Evolutionary conservation across 2,329 filamentous ascomycete species (phyloP).

Genomic region (Penicillium polonicum): DNA sequence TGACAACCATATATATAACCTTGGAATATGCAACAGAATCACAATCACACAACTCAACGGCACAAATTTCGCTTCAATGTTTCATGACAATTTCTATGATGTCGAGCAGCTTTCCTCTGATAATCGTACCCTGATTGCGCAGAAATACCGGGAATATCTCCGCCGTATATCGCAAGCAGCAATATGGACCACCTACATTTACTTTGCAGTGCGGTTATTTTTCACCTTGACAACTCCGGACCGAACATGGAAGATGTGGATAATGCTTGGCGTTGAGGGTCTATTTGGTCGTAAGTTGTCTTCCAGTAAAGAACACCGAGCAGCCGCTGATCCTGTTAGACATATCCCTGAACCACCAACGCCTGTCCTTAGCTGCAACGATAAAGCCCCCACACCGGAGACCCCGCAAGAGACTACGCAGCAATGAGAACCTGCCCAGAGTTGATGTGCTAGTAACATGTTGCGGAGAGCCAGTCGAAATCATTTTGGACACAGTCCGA

Average conservation of each 20-base stretch:
- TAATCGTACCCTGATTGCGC: constrained; percentile 12
- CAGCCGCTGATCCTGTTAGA: constrained; percentile 9
- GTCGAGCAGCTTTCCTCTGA: constrained; percentile 26
- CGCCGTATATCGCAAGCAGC: constrained; percentile 17
- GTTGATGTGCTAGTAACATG: constrained; percentile 60
- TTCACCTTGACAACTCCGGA: constrained; percentile 8
- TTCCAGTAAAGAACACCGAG: neutral
- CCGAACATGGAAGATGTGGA: constrained; percentile 28
- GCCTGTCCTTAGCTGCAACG: constrained; percentile 23
- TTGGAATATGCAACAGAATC: constrained; percentile 4
- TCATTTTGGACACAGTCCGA: constrained; percentile 58
- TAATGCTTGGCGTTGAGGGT: constrained; percentile 27
- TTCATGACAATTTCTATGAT: constrained; percentile 9
- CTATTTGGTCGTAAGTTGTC: constrained; percentile 25
- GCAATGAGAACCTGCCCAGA: constrained; percentile 48
- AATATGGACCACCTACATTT: constrained; percentile 20
- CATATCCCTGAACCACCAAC: constrained; percentile 25
- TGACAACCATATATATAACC: neutral
- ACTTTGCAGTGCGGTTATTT: constrained; percentile 22
- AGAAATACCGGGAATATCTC: constrained; percentile 20
- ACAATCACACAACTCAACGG: neutral
- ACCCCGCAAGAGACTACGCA: constrained; percentile 23
- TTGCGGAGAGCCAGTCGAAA: constrained; percentile 57
- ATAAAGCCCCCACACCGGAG: constrained; percentile 3
- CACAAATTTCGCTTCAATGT: constrained; percentile 13